Base-by-base conservation (phyloP, 495 filamentous ascomycete genomes). In the Aspergillus baeticus region DNA sequence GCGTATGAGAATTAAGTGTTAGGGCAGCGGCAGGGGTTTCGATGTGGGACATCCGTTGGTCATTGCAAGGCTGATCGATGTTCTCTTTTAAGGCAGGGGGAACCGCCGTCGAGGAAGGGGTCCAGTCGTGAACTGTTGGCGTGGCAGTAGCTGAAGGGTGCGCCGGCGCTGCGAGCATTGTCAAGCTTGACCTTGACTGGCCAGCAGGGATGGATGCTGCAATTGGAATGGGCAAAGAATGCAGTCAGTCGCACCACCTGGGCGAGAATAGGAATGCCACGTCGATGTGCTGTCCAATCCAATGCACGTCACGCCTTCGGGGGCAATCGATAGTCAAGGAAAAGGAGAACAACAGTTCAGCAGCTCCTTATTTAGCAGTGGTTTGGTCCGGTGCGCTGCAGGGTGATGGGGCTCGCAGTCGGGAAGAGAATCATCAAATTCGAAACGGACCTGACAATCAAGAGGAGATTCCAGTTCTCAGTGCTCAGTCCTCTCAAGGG, bases 201-300 rank as follows among this genome's bases (percentile, higher is more conserved):
- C 22, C n/a, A 41, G 48, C 11, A 47, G 54, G 21, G 17, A 33
- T 57, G 53, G 41, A 41, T 49, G 38, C 38, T 53, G 43, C 53
- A 54, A 22, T 54, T 59, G 58, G 60, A 63, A 65, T 65, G 59
- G 46, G 46, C 50, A 49, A 52, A 50, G 56, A 43, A 57, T 60
- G 54, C 46, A 35, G 45, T 50, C 54, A 36, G 51, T 58, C 51
- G 50, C 59, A 63, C 61, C 58, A 65, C 62, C 60, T 63, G 60
- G 63, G 60, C 56, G 51, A 57, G 49, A 53, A 29, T 63, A 64
- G 62, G 57, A 76, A 73, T 72, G 70, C 67, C 70, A 69, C 67
- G 70, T 70, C 65, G 60, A 65, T 65, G 54, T 37, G 51, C 55
- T 58, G 55, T 60, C 58, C 58, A 56, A 61, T 67, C 67, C 65